Evolutionary conservation across 2,329 filamentous ascomycete genomes (phyloP).

Genomic region (Penicillium polonicum): DNA sequence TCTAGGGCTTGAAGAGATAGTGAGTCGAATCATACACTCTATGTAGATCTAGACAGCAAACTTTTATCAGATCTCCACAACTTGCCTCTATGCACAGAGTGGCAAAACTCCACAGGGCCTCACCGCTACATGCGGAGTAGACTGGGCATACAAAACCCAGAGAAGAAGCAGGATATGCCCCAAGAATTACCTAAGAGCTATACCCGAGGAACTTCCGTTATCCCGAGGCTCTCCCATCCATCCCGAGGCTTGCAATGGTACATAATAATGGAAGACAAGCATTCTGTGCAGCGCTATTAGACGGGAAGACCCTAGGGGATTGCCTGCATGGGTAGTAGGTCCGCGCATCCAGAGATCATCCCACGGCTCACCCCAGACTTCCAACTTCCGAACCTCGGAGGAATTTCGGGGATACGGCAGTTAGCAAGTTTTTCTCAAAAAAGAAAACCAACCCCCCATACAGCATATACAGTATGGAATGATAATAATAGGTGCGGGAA

Average conservation of each 20-base stretch:
- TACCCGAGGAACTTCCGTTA: conserved; percentile 4
- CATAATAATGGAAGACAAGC: background rate
- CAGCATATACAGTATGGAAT: background rate
- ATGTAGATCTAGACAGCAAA: background rate
- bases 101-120: conserved; percentile 5
- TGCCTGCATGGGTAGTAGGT: conserved; percentile 4
- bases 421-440: background rate
- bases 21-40: background rate
- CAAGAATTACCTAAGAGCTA: background rate
- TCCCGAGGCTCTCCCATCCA: background rate
- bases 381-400: conserved; percentile 17
- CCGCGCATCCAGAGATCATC: background rate
- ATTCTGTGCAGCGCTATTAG: background rate
- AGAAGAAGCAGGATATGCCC: conserved; percentile 7
- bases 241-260: background rate
- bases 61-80: conserved; percentile 2
- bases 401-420: conserved; percentile 13
- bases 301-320: background rate
- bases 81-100: background rate
- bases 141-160: conserved; percentile 10
- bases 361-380: conserved; percentile 10
- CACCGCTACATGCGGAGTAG: conserved; percentile 25
- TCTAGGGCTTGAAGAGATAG: background rate
- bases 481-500: background rate
- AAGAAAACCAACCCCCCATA: background rate